These are phyloP conservation scores for Dictyostelium intermedium DNA, from an alignment of 78 protist species.

Conservation along the genomic window DNA sequence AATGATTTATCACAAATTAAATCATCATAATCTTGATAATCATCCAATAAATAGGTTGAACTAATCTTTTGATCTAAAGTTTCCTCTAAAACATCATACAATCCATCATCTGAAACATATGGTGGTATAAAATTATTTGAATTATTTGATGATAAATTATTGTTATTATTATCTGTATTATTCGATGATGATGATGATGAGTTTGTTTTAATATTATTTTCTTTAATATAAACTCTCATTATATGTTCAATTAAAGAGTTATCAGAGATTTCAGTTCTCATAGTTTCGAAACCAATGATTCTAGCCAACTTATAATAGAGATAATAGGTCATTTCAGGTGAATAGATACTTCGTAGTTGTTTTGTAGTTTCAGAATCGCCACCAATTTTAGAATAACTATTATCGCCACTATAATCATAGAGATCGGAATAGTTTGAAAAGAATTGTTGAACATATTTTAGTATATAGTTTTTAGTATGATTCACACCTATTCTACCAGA, in stretches of 20 bases:
- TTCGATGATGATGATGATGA: not conserved
- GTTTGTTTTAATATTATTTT: slow-evolving; percentile 19
- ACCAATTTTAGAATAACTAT: slow-evolving; percentile 7
- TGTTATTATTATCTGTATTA: not conserved
- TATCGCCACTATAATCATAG: slow-evolving; percentile 26
- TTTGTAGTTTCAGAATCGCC: slow-evolving; percentile 11
- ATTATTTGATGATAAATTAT: not conserved
- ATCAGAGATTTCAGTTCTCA: slow-evolving; percentile 54
- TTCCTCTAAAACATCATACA: slow-evolving; percentile 33
- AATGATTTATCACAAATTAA: slow-evolving; percentile 48
- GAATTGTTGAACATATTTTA: slow-evolving; percentile 68
- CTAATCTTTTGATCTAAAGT: slow-evolving; percentile 44
- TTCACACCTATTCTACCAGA: slow-evolving; percentile 58
- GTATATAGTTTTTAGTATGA: slow-evolving; percentile 45
- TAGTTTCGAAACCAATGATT: slow-evolving; percentile 53
- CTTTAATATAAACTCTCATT: slow-evolving; percentile 38
- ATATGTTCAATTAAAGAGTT: slow-evolving; percentile 67
- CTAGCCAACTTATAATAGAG: slow-evolving; percentile 51
- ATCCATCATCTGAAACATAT: slow-evolving; percentile 72
- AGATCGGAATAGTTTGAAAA: slow-evolving; percentile 45
- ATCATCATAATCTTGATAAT: slow-evolving; percentile 75
- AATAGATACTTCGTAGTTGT: slow-evolving; percentile 42
- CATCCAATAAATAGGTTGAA: slow-evolving; percentile 47
- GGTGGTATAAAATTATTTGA: slow-evolving; percentile 27
- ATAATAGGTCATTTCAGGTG: slow-evolving; percentile 75